Conservation (phyloP, 495 filamentous ascomycete genomes). For the Penicillium salamii region DNA sequence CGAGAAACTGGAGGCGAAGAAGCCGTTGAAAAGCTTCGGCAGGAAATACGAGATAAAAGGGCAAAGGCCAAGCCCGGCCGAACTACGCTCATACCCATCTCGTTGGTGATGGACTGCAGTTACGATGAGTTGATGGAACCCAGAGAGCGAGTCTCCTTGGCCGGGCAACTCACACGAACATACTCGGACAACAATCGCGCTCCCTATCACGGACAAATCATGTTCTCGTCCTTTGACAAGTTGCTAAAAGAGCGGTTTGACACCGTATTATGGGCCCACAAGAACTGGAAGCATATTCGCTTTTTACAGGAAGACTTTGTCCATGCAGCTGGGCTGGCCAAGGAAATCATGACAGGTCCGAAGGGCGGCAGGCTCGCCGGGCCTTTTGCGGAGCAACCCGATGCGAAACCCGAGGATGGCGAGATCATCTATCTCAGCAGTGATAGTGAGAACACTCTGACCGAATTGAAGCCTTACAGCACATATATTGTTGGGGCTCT, state of each 20-base stretch:
- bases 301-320: conserved; percentile 71
- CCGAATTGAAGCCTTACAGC: conserved; percentile 74
- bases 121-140: conserved; percentile 88
- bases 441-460: conserved; percentile 79
- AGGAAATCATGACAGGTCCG: conserved; percentile 54
- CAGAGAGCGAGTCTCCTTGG: conserved; percentile 77
- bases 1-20: conserved; percentile 26
- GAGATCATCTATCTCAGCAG: conserved; percentile 83
- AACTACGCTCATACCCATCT: conserved; percentile 61
- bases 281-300: conserved; percentile 73
- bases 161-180: conserved; percentile 74
- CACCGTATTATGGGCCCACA: conserved; percentile 61
- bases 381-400: conserved; percentile 42
- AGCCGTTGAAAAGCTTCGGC: conserved; percentile 28
- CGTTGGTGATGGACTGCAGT: conserved; percentile 84
- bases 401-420: conserved; percentile 43
- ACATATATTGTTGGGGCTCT: conserved; percentile 93
- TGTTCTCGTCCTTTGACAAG: conserved; percentile 73
- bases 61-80: conserved; percentile 23
- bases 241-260: conserved; percentile 77
- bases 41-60: conserved; percentile 13
- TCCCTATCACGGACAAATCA: conserved; percentile 62
- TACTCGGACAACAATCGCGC: conserved; percentile 83
- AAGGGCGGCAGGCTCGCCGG: conserved; percentile 54
- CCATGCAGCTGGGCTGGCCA: conserved; percentile 57